These are phyloP conservation scores for Rhodotorula mucilaginosa DNA, from an alignment of 1,284 basidiomycete species.

Conservation along the genomic window DNA sequence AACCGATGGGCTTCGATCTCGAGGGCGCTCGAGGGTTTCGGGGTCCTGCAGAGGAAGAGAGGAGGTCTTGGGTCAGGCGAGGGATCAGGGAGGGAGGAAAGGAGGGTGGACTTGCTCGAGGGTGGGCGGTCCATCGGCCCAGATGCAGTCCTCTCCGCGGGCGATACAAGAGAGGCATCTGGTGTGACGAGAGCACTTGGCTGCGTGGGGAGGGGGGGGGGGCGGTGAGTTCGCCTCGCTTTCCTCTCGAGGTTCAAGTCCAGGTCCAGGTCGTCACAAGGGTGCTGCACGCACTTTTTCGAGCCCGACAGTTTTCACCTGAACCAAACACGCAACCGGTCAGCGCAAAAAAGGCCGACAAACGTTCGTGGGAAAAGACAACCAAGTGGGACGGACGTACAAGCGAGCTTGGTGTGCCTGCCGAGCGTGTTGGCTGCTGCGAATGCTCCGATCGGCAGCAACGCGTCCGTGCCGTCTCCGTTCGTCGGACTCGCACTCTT, in stretches of 20 bases:
- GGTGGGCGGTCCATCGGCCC: neutral
- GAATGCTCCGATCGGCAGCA: too few species aligned
- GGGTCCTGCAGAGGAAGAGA: neutral
- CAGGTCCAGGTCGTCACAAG: neutral
- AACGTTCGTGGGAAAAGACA: neutral
- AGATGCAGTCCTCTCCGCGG: constrained; percentile 13
- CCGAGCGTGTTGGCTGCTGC: neutral
- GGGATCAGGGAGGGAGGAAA: too few species aligned
- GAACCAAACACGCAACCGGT: neutral
- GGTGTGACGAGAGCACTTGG: constrained; percentile 8
- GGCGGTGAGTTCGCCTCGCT: neutral
- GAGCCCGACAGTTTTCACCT: constrained; percentile 12
- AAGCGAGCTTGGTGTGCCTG: neutral
- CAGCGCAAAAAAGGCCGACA: neutral
- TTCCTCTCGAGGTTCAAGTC: neutral
- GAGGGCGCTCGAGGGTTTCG: neutral
- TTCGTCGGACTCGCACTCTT: neutral
- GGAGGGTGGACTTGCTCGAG: neutral
- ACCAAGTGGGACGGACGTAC: neutral
- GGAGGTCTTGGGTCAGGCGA: too few species aligned
- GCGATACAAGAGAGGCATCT: neutral
- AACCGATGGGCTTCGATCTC: constrained; percentile 1
- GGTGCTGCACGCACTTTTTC: constrained; percentile 1
- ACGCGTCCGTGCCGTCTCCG: neutral
- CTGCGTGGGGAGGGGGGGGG: neutral